phyloP scores from a whole-genome alignment of 768 basidiomycete genomes.

The Tylopilus rubrobrunneus region DNA sequence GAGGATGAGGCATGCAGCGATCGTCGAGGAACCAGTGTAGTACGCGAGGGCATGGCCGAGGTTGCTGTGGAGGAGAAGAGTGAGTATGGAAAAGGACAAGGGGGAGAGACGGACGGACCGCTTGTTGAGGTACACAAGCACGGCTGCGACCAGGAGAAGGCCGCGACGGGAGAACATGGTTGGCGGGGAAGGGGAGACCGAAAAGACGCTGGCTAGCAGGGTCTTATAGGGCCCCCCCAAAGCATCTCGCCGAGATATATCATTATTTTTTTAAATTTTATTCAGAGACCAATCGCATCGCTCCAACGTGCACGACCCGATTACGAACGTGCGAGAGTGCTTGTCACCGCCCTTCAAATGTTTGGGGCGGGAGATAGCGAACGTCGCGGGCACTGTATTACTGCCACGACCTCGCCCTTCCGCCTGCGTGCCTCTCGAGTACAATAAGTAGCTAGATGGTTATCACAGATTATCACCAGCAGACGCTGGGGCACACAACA shows the following conservation, averaged over 20 bases:
- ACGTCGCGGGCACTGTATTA: no score
- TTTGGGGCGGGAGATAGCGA: neutral
- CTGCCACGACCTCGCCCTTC: no score
- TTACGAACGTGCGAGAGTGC: neutral
- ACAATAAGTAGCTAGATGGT: no score
- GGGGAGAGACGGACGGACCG: constrained; percentile 4
- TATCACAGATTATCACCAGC: no score
- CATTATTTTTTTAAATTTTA: neutral
- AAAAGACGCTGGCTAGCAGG: neutral
- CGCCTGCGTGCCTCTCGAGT: no score
- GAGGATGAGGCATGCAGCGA: constrained; percentile 27
- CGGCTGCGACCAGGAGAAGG: constrained; percentile 18
- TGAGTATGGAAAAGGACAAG: neutral
- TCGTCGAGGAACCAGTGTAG: constrained; percentile 28
- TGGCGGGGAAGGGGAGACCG: neutral
- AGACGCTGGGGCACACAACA: no score
- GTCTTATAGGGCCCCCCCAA: constrained; percentile 6
- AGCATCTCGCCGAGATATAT: neutral
- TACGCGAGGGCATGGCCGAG: constrained; percentile 20
- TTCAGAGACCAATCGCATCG: neutral
- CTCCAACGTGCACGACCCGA: neutral
- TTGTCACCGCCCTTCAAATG: neutral
- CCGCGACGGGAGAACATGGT: constrained; percentile 15
- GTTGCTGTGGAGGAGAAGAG: neutral
- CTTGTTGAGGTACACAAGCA: constrained; percentile 17